These are phyloP conservation scores for Xylaria scruposa DNA, from an alignment of 495 filamentous ascomycete genomes.

Conservation along the genomic window DNA sequence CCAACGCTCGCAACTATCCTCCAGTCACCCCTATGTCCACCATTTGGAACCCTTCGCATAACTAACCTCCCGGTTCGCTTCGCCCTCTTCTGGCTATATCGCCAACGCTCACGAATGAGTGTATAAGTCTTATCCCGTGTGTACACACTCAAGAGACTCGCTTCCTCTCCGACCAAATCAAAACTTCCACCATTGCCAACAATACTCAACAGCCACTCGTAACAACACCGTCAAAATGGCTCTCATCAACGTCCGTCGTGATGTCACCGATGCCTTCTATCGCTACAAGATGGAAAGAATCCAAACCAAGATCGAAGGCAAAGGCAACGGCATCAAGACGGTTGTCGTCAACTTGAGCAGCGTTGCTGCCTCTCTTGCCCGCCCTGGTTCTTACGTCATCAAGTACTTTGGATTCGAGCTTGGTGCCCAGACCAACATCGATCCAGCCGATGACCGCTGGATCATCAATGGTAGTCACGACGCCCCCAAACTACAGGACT, in stretches of 20 bases:
- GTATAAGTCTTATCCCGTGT: constrained; percentile 34
- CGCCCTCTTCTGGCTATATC: constrained; percentile 32
- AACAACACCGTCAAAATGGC: constrained; percentile 61
- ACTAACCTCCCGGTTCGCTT: constrained; percentile 55
- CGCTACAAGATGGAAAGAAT: constrained; percentile 99
- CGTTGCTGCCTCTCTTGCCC: constrained; percentile 89
- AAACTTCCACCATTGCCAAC: constrained; percentile 33
- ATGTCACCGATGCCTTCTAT: constrained; percentile 98
- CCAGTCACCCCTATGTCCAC: constrained; percentile 59
- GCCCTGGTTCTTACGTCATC: constrained; percentile 93
- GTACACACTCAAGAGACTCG: constrained; percentile 31
- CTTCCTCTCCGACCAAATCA: constrained; percentile 29
- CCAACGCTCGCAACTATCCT: constrained; percentile 50
- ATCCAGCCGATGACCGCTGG: constrained; percentile 97
- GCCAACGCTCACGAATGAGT: constrained; percentile 39
- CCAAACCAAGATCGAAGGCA: constrained; percentile 99
- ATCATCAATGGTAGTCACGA: constrained; percentile 99
- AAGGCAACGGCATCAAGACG: constrained; percentile 97
- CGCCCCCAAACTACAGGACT: constrained; percentile 93
- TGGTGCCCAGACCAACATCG: constrained; percentile 96
- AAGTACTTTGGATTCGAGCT: constrained; percentile 99
- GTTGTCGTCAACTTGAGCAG: constrained; percentile 97
- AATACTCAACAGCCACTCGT: constrained; percentile 32
- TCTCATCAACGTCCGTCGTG: constrained; percentile 94
- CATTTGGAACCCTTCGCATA: constrained; percentile 53